Evolutionary conservation across 495 filamentous ascomycete species (phyloP).

Genomic region (Chaetomidium leptoderma): DNA sequence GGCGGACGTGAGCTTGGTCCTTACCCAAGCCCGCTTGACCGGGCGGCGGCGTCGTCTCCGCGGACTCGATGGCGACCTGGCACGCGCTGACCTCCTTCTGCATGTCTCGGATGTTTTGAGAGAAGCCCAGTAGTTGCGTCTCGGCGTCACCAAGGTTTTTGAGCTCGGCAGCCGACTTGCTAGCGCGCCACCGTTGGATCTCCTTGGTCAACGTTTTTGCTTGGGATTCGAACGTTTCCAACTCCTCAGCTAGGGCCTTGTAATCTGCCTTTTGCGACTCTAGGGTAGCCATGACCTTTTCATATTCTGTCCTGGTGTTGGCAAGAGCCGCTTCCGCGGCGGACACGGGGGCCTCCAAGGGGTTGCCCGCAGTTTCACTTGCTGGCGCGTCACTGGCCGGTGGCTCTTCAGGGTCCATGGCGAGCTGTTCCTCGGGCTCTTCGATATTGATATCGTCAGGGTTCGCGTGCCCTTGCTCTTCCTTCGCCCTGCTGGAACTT

Average conservation of each 20-base stretch:
- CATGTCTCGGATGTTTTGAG: slow-evolving; percentile 21
- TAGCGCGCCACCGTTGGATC: slow-evolving; percentile 17
- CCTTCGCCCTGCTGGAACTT: slow-evolving; percentile 19
- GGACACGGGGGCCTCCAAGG: slow-evolving; percentile 9
- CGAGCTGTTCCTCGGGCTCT: slow-evolving; percentile 39
- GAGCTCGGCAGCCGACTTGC: slow-evolving; percentile 1
- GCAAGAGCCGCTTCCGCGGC: slow-evolving; percentile 3
- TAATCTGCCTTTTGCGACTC: slow-evolving; percentile 24
- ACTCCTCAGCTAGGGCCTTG: slow-evolving; percentile 23
- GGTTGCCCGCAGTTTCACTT: slow-evolving; percentile 6
- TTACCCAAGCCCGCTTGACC: background rate
- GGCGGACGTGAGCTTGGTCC: slow-evolving; percentile 17
- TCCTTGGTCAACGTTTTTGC: slow-evolving; percentile 20
- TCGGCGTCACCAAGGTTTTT: slow-evolving; percentile 18
- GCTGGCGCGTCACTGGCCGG: slow-evolving; percentile 1
- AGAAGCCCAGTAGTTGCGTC: slow-evolving; percentile 14
- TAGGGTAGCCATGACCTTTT: slow-evolving; percentile 13
- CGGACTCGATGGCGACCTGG: slow-evolving; percentile 25
- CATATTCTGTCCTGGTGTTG: background rate
- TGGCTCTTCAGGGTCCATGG: slow-evolving; percentile 28
- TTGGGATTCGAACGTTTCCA: slow-evolving; percentile 20
- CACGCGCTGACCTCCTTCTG: slow-evolving; percentile 23
- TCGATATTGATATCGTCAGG: slow-evolving; percentile 50
- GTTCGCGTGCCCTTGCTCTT: slow-evolving; percentile 27
- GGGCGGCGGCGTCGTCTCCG: slow-evolving; percentile 18